Evolutionary conservation across 768 basidiomycete genomes (phyloP), one percentile per base, ranked within the genome.

Genomic region (Lactarius pseudohatsudake): DNA sequence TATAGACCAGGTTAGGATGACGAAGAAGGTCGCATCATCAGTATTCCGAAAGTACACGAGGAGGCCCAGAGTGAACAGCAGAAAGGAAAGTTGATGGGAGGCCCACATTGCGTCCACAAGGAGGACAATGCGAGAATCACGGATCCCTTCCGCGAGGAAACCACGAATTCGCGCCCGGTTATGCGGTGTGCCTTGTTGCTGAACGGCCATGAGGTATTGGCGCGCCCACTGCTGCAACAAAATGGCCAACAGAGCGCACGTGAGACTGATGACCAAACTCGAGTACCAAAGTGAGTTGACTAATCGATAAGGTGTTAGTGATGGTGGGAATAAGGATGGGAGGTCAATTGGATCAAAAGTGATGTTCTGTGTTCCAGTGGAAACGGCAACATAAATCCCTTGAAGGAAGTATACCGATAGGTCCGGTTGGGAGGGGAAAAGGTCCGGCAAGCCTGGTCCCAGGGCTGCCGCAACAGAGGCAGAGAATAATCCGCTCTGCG

Each of bases 401-500:
- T n/a, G n/a, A n/a, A n/a, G n/a, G n/a, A n/a, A n/a, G n/a, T n/a
- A n/a, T n/a, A n/a, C n/a, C n/a, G n/a, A n/a, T n/a, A n/a, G n/a
- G n/a, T n/a, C n/a, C n/a, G n/a, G n/a, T n/a, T n/a, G n/a, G n/a
- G n/a, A n/a, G n/a, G n/a, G n/a, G n/a, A n/a, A n/a, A n/a, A n/a
- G n/a, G n/a, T n/a, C n/a, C n/a, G 28, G 64, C 26, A 59, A 57
- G 53, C 38, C 60, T 45, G 45, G 61, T 9, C 59, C 56, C 13
- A 68, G 41, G 36, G 66, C 55, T 0, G 59, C 64, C 2, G 66
- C 67, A 11, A 68, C 64, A 13, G 67, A 60, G 15, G 67, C 67
- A 13, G 67, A 68, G 32, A 68, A 68, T 36, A 68, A 57, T 47
- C 67, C 64, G 2, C 57, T 68, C 67, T 68, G 34, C 28, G 10